These are phyloP conservation scores for Myxozyma neglecta DNA, from an alignment of 805 yeast genomes.

Conservation along the genomic window DNA sequence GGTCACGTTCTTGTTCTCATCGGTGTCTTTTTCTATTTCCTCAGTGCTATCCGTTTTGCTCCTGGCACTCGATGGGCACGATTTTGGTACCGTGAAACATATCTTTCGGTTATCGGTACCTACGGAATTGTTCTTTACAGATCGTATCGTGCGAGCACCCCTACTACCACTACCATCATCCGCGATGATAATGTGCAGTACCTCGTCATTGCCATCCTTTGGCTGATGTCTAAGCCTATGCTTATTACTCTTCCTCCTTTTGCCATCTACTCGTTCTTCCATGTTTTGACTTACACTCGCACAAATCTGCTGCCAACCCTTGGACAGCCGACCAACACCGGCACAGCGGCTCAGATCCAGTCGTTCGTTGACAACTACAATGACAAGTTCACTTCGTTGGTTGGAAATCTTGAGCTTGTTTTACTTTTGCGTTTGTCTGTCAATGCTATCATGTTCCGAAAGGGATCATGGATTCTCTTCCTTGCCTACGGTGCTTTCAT, in stretches of 20 bases:
- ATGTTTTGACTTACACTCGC: conserved; percentile 69
- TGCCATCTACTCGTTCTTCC: conserved; percentile 76
- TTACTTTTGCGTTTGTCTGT: conserved; percentile 45
- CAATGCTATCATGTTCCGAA: conserved; percentile 59
- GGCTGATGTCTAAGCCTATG: conserved; percentile 61
- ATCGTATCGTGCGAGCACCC: conserved; percentile 42
- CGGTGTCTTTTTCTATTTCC: conserved; percentile 45
- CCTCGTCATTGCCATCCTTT: conserved; percentile 53
- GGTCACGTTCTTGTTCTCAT: conserved; percentile 53
- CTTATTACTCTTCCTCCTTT: conserved; percentile 70
- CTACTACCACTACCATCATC: conserved; percentile 40
- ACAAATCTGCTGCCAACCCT: conserved; percentile 66
- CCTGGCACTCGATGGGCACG: conserved; percentile 40
- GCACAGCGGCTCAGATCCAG: conserved; percentile 41
- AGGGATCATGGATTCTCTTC: conserved; percentile 56
- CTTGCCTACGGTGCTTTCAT: conserved; percentile 60
- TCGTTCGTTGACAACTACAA: conserved; percentile 54
- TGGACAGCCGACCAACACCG: conserved; percentile 40
- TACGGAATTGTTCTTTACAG: conserved; percentile 77
- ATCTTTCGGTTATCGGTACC: conserved; percentile 65
- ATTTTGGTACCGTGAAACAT: conserved; percentile 58
- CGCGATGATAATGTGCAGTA: conserved; percentile 75
- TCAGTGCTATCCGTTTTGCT: conserved; percentile 40
- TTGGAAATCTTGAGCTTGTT: conserved; percentile 59
- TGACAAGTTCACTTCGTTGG: conserved; percentile 57